Evolutionary conservation across 495 filamentous ascomycete species (phyloP).

Genomic region (Aspergillus campestris): DNA sequence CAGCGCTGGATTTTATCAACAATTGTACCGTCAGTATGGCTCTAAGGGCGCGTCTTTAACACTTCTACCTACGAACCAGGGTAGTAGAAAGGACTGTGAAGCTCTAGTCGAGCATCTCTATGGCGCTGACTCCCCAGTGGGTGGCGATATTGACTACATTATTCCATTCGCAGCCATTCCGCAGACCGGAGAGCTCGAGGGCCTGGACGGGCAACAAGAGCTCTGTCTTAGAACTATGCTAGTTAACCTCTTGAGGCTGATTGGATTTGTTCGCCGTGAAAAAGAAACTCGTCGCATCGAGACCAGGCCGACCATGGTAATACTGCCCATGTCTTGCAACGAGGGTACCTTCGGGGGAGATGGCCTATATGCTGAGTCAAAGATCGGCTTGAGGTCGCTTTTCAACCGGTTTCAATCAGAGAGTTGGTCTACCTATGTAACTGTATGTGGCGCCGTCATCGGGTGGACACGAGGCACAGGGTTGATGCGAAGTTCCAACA

Average conservation of each 20-base stretch:
- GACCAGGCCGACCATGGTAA: conserved; percentile 89
- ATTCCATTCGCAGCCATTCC: conserved; percentile 96
- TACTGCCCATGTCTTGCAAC: conserved; percentile 92
- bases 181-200: conserved; percentile 85
- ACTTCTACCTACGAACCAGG: conserved; percentile 96
- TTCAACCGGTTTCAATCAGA: conserved; percentile 98
- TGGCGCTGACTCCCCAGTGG: conserved; percentile 80
- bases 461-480: conserved; percentile 98
- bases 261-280: conserved; percentile 79
- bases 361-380: conserved; percentile 95
- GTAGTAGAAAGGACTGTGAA: conserved; percentile 92
- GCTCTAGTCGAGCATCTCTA: conserved; percentile 93
- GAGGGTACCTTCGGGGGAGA: conserved; percentile 98
- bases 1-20: conserved; percentile 95
- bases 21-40: conserved; percentile 87
- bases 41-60: conserved; percentile 86
- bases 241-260: conserved; percentile 84
- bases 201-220: conserved; percentile 86
- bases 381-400: conserved; percentile 88
- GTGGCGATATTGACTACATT: conserved; percentile 93
- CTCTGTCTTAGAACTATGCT: conserved; percentile 97
- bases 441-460: conserved; percentile 96
- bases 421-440: conserved; percentile 92
- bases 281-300: conserved; percentile 67
- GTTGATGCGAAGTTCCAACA: conserved; percentile 94